These are phyloP conservation scores for Penicillium angulare DNA, from an alignment of 495 filamentous ascomycete species.

Conservation along the genomic window DNA sequence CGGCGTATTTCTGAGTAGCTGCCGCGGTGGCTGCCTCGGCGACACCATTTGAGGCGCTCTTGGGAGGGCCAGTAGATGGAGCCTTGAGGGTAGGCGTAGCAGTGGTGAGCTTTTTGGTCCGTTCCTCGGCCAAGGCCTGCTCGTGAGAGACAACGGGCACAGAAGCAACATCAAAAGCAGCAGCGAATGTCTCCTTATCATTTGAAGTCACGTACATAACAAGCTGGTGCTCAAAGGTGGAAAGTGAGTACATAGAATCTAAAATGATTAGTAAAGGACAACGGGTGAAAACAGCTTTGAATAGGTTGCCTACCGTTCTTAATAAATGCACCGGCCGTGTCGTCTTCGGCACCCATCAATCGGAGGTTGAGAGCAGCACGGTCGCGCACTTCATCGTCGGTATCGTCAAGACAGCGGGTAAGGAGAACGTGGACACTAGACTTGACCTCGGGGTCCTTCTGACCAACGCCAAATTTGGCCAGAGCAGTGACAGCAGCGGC, in stretches of 20 bases:
- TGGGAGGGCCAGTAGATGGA: constrained; percentile 79
- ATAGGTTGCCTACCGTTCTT: constrained; percentile 71
- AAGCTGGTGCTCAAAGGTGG: constrained; percentile 93
- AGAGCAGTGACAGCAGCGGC: constrained; percentile 94
- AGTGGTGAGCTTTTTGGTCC: constrained; percentile 90
- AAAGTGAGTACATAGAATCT: constrained; percentile 81
- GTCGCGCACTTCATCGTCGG: constrained; percentile 96
- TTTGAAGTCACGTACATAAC: constrained; percentile 96
- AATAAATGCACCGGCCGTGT: constrained; percentile 78
- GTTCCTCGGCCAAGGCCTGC: constrained; percentile 94
- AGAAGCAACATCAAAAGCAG: constrained; percentile 83
- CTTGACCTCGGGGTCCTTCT: constrained; percentile 96
- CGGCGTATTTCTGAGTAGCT: constrained; percentile 79
- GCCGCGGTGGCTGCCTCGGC: constrained; percentile 76
- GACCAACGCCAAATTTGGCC: constrained; percentile 95
- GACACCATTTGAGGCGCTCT: constrained; percentile 61
- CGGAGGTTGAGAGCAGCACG: constrained; percentile 90
- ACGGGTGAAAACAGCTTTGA: neutral
- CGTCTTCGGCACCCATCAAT: constrained; percentile 83
- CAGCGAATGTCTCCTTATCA: constrained; percentile 76
- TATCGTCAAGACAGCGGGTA: constrained; percentile 91
- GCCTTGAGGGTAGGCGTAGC: constrained; percentile 94
- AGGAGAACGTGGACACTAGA: constrained; percentile 89
- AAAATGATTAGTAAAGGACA: constrained; percentile 18
- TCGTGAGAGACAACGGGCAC: constrained; percentile 95